Evolutionary conservation across 148 eudicot genomes (phyloP).

Genomic region (Vaccinium corymbosum): DNA sequence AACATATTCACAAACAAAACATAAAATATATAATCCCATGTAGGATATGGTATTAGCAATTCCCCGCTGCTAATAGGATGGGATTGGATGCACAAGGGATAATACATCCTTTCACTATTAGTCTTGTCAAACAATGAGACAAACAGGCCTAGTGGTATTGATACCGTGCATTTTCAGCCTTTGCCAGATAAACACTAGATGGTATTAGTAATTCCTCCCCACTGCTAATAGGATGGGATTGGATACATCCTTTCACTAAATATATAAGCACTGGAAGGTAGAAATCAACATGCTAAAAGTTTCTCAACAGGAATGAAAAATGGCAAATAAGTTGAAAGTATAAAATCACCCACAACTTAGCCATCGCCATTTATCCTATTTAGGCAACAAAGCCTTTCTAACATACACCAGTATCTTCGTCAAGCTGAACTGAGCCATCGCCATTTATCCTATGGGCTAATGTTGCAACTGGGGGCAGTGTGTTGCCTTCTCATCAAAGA

Average conservation of each 20-base stretch:
- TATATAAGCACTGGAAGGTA: background rate
- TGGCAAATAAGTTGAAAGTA: background rate
- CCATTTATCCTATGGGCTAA: slow-evolving; percentile 41
- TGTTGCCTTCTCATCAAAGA: slow-evolving; percentile 81
- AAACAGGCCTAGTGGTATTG: background rate
- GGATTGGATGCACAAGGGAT: background rate
- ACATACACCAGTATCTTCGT: slow-evolving; percentile 55
- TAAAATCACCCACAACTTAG: background rate
- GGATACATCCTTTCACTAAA: too few species aligned
- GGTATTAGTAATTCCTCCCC: too few species aligned
- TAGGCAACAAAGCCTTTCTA: background rate
- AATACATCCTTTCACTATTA: too few species aligned
- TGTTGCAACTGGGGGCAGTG: slow-evolving; percentile 72
- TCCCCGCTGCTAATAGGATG: background rate
- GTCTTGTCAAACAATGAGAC: background rate
- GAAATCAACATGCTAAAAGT: background rate
- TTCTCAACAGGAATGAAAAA: background rate
- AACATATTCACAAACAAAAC: background rate
- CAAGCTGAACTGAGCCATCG: slow-evolving; percentile 34
- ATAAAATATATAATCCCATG: background rate
- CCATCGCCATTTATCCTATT: too few species aligned
- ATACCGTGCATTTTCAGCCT: background rate
- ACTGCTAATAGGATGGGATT: too few species aligned
- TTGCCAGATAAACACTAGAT: background rate
- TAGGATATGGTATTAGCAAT: background rate